Base-by-base conservation (phyloP, 2,329 filamentous ascomycete species). In the Epichloe coenophiala region DNA sequence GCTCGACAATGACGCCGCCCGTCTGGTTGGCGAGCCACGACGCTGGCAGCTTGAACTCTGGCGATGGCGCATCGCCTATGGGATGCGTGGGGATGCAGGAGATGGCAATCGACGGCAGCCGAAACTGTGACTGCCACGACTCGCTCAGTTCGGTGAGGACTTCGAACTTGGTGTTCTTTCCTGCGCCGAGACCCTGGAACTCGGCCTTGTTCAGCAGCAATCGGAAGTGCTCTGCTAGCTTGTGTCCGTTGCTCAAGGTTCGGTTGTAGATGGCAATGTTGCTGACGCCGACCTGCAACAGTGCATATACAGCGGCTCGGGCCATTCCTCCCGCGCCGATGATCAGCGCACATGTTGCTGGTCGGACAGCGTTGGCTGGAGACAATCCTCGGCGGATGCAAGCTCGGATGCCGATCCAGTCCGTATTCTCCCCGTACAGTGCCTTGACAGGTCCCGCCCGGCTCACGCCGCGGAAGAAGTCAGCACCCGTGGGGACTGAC, bases 361-460 rank as follows among this genome's bases (percentile, higher is more conserved):
- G 70, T 3, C 78, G 72, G 0, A 84, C 75, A 1, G 77, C 79
- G 54, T 84, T 84, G 3, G 84, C 82, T 0, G 86, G 86, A 1
- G 85, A 88, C 2, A 89, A 70, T 2, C 84, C 84, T 35, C 84
- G 74, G 5, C 81, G 76, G 41, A 90, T 77, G 60, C 84, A 88
- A 3, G 83, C 84, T 49, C 83, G 72, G 41, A 90, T 86, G 5
- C 86, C 86, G 35, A 88, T 84, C 82, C 86, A 90, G 62, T 90
- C 86, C 0, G 85, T 89, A 53, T 90, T 90, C 52, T 89, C 84
- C 1, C 86, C 86, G 55, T 88, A 86, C 0, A 89, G 70, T 0
- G 81, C 83, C 54, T 77, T 76, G 6, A 88, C 77, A 0, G 80
- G 77, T 0, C 85, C 84, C 1, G 81, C 74, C 42, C 79, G 74